A percentile compares a stretch with the other conserved stretches of the same genome.
phyloP scores from a whole-genome alignment of 495 filamentous ascomycete species.

The Hypoxylon subgilvum region DNA sequence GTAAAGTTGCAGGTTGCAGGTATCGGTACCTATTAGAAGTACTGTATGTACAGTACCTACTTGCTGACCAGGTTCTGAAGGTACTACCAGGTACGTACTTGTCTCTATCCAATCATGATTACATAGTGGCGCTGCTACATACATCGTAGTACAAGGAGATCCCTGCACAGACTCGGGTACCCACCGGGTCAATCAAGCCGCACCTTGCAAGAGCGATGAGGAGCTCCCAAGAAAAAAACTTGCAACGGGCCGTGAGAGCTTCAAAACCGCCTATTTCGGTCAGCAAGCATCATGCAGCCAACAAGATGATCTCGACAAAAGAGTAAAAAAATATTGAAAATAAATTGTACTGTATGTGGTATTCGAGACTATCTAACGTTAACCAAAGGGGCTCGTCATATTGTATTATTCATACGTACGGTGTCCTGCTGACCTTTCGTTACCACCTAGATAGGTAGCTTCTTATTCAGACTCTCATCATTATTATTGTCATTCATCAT shows the following conservation, averaged over 20 bases:
- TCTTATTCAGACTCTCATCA: constrained; percentile 38
- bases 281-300: constrained; percentile 16
- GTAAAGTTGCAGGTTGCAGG: background rate
- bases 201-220: constrained; percentile 24
- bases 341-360: background rate
- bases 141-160: too few relatives aligned
- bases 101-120: constrained; percentile 1
- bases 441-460: constrained; percentile 14
- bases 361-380: constrained; percentile 5
- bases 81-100: constrained; percentile 1
- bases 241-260: constrained; percentile 34
- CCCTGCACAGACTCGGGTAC: constrained; percentile 30
- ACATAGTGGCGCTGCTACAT: constrained; percentile 22
- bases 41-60: constrained; percentile 9
- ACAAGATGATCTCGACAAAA: constrained; percentile 5
- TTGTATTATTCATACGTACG: constrained; percentile 15
- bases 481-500: constrained; percentile 32
- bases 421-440: constrained; percentile 29
- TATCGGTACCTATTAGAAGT: constrained; percentile 18
- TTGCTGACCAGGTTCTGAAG: constrained; percentile 7
- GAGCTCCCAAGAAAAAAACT: constrained; percentile 15
- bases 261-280: constrained; percentile 32
- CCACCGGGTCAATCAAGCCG: constrained; percentile 33
- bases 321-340: constrained; percentile 2
- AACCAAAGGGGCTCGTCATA: constrained; percentile 11